Evolutionary conservation across 805 yeast genomes (phyloP).

Genomic region (Maudiozyma turicensis): DNA sequence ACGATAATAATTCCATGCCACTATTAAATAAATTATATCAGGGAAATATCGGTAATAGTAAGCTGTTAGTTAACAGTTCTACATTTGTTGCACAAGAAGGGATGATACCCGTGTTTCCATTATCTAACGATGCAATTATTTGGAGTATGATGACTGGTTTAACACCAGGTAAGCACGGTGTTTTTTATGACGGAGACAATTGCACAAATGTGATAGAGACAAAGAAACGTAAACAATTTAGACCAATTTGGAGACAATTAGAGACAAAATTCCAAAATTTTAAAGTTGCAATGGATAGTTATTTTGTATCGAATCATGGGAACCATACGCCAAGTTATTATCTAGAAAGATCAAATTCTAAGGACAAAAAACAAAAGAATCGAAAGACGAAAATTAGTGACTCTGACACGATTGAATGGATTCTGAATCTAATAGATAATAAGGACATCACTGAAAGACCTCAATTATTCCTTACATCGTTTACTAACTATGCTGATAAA

Average conservation of each 20-base stretch:
- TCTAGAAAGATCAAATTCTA: not conserved
- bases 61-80: not conserved
- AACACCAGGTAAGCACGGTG: not conserved
- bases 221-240: not conserved
- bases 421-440: conserved; percentile 59
- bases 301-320: not conserved
- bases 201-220: not conserved
- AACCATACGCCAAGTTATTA: not conserved
- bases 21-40: conserved; percentile 28
- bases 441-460: conserved; percentile 46
- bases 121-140: not conserved
- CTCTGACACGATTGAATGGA: conserved; percentile 41
- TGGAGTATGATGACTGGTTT: not conserved
- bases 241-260: not conserved
- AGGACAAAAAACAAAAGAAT: not conserved
- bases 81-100: not conserved
- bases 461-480: conserved; percentile 65
- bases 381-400: not conserved
- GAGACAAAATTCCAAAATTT: not conserved
- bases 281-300: not conserved
- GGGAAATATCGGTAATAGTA: not conserved
- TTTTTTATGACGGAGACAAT: not conserved
- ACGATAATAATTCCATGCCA: conserved; percentile 60
- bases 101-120: not conserved
- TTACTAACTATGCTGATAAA: conserved; percentile 80